A percentile compares a stretch with the other conserved stretches of the same genome.
Conservation (phyloP, 108 stramenopile genomes). For the Cyclotella sp. region DNA sequence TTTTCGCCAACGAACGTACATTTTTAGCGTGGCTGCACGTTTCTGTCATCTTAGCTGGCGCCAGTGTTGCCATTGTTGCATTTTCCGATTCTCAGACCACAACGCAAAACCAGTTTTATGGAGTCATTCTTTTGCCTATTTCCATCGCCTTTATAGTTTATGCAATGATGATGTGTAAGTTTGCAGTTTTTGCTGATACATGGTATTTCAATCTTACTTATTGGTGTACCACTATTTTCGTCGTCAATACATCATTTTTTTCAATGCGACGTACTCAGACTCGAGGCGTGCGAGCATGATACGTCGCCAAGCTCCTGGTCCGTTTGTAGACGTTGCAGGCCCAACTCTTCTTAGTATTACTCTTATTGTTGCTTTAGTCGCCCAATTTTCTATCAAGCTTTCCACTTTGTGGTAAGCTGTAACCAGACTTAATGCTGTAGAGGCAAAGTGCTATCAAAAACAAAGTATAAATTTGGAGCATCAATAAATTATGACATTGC, state of each 20-base stretch:
- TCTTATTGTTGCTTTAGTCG: slow-evolving; percentile 77
- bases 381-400: slow-evolving; percentile 85
- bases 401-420: slow-evolving; percentile 58
- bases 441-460: no score
- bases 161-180: slow-evolving; percentile 87
- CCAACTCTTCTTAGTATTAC: slow-evolving; percentile 82
- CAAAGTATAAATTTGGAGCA: no score
- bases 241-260: neutral
- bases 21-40: slow-evolving; percentile 95
- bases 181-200: no score
- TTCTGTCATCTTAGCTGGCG: slow-evolving; percentile 81
- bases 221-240: slow-evolving; percentile 1
- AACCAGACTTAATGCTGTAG: neutral
- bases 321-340: slow-evolving; percentile 87
- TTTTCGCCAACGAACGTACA: slow-evolving; percentile 97
- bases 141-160: slow-evolving; percentile 88
- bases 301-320: slow-evolving; percentile 84
- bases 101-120: slow-evolving; percentile 67
- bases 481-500: no score
- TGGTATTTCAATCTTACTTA: neutral
- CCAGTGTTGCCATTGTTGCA: slow-evolving; percentile 86
- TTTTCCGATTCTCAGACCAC: slow-evolving; percentile 52
- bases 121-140: slow-evolving; percentile 85
- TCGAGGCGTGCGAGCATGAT: slow-evolving; percentile 82
- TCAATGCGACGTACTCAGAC: no score